These are phyloP conservation scores for Rhodotorula sp. DNA, from an alignment of 1,284 basidiomycete genomes.

Conservation along the genomic window DNA sequence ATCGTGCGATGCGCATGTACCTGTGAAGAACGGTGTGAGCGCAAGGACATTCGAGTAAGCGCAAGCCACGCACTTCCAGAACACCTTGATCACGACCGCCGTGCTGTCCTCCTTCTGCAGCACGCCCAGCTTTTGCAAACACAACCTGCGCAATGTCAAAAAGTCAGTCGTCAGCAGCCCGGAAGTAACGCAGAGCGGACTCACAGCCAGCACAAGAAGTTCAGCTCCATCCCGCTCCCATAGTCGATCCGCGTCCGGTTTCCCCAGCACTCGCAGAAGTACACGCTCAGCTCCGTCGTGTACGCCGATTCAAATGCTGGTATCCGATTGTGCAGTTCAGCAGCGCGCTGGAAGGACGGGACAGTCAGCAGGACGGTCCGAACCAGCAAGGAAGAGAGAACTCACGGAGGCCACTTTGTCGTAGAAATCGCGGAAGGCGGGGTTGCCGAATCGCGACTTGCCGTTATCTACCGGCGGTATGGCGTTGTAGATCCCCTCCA, in stretches of 20 bases:
- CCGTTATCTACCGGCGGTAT: conserved; percentile 88
- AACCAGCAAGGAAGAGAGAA: conserved; percentile 9
- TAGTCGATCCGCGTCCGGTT: conserved; percentile 92
- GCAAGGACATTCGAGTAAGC: accelerated
- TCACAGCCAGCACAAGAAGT: conserved; percentile 95
- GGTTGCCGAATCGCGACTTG: conserved; percentile 93
- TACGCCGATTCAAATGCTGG: conserved; percentile 61
- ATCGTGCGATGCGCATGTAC: conserved; percentile 85
- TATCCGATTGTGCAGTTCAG: conserved; percentile 56
- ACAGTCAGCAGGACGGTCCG: neutral
- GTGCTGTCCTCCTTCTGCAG: conserved; percentile 66
- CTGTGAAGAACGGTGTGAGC: conserved; percentile 49
- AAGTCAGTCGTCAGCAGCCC: neutral
- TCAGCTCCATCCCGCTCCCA: conserved; percentile 98
- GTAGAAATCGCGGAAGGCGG: conserved; percentile 89
- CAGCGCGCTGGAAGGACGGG: conserved; percentile 38
- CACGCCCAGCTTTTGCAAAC: conserved; percentile 71
- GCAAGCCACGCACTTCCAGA: conserved; percentile 68
- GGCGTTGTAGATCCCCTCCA: conserved; percentile 64
- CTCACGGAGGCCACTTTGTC: conserved; percentile 71
- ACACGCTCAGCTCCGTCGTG: conserved; percentile 67
- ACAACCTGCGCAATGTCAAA: conserved; percentile 58
- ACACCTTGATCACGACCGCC: conserved; percentile 77
- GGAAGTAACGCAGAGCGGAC: conserved; percentile 46
- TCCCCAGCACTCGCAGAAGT: conserved; percentile 88